Evolutionary conservation across 2,329 filamentous ascomycete species (phyloP).

Genomic region (Furcasterigmium furcatum): DNA sequence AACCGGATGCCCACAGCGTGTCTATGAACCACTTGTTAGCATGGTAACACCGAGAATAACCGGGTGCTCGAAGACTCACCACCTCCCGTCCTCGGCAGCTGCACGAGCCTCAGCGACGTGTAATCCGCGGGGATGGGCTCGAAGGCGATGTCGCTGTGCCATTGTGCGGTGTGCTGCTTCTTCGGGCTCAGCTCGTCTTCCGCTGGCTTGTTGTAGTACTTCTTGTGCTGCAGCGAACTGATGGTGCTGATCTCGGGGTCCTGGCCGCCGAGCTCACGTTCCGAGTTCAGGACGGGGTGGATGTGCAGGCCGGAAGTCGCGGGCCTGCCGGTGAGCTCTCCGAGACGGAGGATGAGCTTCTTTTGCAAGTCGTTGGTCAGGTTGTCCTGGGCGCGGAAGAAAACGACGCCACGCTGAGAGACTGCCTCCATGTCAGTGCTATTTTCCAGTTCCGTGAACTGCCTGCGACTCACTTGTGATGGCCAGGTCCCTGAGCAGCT

Average conservation of each 20-base stretch:
- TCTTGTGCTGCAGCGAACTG: constrained; percentile 43
- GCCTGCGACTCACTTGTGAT: constrained; percentile 48
- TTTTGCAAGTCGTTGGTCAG: constrained; percentile 59
- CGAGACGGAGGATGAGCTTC: constrained; percentile 54
- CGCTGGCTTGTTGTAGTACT: constrained; percentile 24
- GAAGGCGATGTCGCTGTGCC: constrained; percentile 56
- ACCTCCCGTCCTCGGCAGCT: constrained; percentile 53
- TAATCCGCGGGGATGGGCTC: constrained; percentile 59
- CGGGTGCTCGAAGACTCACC: constrained; percentile 4
- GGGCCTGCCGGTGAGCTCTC: constrained; percentile 57
- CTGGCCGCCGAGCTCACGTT: constrained; percentile 45
- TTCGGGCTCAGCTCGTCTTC: constrained; percentile 24
- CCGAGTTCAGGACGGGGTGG: constrained; percentile 54
- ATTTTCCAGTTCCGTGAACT: neutral
- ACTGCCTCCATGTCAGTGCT: constrained; percentile 30
- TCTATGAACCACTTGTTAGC: constrained; percentile 24
- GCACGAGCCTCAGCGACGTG: constrained; percentile 53
- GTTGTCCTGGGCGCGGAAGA: constrained; percentile 58
- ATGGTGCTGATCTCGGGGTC: constrained; percentile 60
- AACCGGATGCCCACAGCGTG: constrained; percentile 61
- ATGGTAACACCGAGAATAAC: neutral
- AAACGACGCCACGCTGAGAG: constrained; percentile 61
- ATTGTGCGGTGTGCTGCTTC: constrained; percentile 25
- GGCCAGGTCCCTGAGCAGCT: constrained; percentile 55
- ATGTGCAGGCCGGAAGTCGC: constrained; percentile 55